Percentiles rank a stretch among this genome's conserved stretches.
Conservation (phyloP, 148 eudicot genomes). For the Selenicereus undatus region DNA sequence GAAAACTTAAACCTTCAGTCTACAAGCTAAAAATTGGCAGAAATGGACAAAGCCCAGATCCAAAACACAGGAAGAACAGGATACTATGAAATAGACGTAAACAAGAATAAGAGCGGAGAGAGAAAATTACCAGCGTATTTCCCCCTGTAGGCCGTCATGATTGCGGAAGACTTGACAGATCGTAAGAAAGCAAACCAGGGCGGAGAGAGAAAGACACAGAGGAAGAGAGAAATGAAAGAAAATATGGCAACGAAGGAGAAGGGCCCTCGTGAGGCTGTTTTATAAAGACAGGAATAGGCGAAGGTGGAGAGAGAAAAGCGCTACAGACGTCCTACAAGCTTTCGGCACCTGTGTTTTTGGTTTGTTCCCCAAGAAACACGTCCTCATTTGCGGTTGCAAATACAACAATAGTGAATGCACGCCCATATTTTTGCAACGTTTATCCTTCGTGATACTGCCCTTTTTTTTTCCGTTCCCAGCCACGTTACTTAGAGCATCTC, state of each 20-base stretch:
- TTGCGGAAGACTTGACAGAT: constrained; percentile 1
- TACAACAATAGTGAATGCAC: too few relatives aligned
- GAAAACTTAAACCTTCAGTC: background rate
- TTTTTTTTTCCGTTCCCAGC: too few relatives aligned
- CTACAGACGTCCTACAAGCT: background rate
- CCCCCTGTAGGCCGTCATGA: constrained; percentile 79
- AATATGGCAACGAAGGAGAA: background rate
- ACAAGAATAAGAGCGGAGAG: background rate
- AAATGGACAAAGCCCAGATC: background rate
- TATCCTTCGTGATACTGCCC: too few relatives aligned
- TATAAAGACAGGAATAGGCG: constrained; percentile 9
- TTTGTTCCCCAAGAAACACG: constrained; percentile 21
- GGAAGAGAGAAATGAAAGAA: constrained; percentile 6
- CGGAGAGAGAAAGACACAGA: background rate
- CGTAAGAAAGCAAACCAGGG: background rate
- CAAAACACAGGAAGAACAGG: background rate
- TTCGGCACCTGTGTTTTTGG: background rate
- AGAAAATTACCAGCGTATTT: constrained; percentile 61
- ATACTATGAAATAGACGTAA: too few relatives aligned
- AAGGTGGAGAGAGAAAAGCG: background rate
- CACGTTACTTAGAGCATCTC: too few relatives aligned
- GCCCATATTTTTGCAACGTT: too few relatives aligned
- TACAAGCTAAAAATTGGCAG: background rate
- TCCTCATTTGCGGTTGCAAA: background rate
- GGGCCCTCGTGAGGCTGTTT: background rate